Percentiles rank a stretch among this genome's conserved stretches.
These are phyloP conservation scores for Mrakia blollopis DNA, from an alignment of 768 basidiomycete genomes.

Conservation along the genomic window DNA sequence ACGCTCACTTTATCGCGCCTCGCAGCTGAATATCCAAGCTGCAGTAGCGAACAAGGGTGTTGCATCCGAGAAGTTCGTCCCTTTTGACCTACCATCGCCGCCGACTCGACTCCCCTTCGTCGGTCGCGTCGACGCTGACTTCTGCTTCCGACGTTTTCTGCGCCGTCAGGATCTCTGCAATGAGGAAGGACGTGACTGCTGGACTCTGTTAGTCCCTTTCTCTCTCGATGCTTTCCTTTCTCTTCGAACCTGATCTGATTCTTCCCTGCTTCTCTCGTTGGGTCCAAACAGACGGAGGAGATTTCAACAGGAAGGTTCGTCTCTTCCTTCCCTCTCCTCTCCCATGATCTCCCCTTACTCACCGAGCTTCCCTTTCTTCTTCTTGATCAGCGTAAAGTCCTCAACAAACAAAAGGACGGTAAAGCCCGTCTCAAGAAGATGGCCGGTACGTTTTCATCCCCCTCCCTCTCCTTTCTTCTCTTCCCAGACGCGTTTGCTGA, in stretches of 20 bases:
- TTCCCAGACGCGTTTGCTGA: background rate
- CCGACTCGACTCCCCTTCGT: background rate
- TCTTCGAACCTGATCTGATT: background rate
- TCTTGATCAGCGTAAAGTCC: conserved; percentile 41
- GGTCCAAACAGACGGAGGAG: conserved; percentile 50
- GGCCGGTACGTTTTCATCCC: conserved; percentile 55
- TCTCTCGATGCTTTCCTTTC: background rate
- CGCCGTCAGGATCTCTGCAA: conserved; percentile 47
- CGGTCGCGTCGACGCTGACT: no score
- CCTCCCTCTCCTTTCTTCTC: background rate
- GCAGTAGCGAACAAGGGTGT: conserved; percentile 79
- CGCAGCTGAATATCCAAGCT: conserved; percentile 82
- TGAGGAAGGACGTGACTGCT: conserved; percentile 71
- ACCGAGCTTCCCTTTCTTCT: background rate
- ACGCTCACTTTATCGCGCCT: background rate
- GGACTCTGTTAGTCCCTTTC: conserved; percentile 59
- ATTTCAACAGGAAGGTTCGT: conserved; percentile 82
- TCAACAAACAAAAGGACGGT: conserved; percentile 75
- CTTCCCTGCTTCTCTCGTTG: conserved; percentile 22
- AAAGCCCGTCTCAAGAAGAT: conserved; percentile 84
- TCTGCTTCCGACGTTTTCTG: conserved; percentile 48
- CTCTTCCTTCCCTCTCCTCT: background rate
- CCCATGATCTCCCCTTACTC: background rate
- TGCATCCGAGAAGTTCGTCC: conserved; percentile 65
- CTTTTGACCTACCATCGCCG: background rate